Percentiles rank a stretch among this genome's conserved stretches.
Conservation (phyloP, 768 basidiomycete genomes). For the Boletus insuetus region DNA sequence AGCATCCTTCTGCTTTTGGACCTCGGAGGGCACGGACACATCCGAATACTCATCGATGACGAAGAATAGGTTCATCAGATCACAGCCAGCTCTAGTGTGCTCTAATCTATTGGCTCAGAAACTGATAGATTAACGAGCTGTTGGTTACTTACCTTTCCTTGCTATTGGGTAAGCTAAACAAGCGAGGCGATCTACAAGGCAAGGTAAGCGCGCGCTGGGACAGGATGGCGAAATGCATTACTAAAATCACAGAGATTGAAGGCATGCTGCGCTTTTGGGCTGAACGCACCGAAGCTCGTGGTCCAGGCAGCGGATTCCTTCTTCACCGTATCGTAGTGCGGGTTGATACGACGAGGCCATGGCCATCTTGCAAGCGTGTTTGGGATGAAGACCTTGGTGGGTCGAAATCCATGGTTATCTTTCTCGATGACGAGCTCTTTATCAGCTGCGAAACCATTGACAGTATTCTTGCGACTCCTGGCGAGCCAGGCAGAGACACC, state of each 20-base stretch:
- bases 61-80: constrained; percentile 51
- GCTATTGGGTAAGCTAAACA: constrained; percentile 10
- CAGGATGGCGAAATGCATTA: not conserved
- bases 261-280: constrained; percentile 11
- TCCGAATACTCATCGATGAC: constrained; percentile 53
- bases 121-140: no score
- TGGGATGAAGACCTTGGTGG: constrained; percentile 12
- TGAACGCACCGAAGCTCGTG: constrained; percentile 7
- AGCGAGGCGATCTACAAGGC: constrained; percentile 5
- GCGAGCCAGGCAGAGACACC: not conserved
- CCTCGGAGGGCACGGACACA: constrained; percentile 30
- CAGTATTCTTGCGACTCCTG: not conserved
- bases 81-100: constrained; percentile 38
- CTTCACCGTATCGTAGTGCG: constrained; percentile 5
- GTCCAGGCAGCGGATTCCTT: constrained; percentile 11
- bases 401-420: not conserved
- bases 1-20: constrained; percentile 22
- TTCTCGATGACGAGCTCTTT: not conserved
- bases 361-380: constrained; percentile 18
- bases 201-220: not conserved
- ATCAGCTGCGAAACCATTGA: not conserved
- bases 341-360: constrained; percentile 14
- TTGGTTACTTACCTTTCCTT: constrained; percentile 5
- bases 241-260: constrained; percentile 12
- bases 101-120: not conserved